phyloP scores from a whole-genome alignment of 78 protist genomes.

The Dictyostelium firmibasis region DNA sequence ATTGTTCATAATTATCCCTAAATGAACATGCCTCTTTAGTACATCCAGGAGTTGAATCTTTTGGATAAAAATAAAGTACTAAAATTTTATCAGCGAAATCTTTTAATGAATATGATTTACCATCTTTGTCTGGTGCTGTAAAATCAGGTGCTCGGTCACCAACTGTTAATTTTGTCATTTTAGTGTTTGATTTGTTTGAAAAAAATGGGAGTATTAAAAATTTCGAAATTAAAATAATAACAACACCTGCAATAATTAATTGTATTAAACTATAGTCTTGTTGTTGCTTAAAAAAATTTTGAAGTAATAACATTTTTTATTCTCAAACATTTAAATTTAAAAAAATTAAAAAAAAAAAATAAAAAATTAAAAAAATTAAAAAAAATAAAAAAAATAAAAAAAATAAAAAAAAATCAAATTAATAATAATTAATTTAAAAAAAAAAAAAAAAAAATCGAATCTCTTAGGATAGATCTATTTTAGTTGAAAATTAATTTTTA shows the following conservation, averaged over 20 bases:
- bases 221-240: not conserved
- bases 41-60: slow-evolving; percentile 72
- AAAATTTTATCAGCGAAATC: slow-evolving; percentile 28
- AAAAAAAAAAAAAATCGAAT: not conserved
- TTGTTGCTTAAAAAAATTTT: not conserved
- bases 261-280: not conserved
- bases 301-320: not conserved
- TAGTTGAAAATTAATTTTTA: too few species aligned
- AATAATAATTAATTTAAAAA: too few species aligned
- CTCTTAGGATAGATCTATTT: not conserved
- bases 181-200: not conserved
- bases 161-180: slow-evolving; percentile 58
- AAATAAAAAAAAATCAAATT: too few species aligned
- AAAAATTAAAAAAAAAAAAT: not conserved
- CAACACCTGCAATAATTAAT: not conserved
- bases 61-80: slow-evolving; percentile 65
- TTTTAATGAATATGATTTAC: not conserved
- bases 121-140: not conserved
- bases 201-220: not conserved
- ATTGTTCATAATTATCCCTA: slow-evolving; percentile 60
- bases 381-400: not conserved
- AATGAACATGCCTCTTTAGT: slow-evolving; percentile 72
- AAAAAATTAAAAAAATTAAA: not conserved
- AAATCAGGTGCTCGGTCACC: slow-evolving; percentile 77
- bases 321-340: not conserved